Base-by-base conservation (phyloP, 345 rosid genomes). In the Eucalyptus cloeziana region DNA sequence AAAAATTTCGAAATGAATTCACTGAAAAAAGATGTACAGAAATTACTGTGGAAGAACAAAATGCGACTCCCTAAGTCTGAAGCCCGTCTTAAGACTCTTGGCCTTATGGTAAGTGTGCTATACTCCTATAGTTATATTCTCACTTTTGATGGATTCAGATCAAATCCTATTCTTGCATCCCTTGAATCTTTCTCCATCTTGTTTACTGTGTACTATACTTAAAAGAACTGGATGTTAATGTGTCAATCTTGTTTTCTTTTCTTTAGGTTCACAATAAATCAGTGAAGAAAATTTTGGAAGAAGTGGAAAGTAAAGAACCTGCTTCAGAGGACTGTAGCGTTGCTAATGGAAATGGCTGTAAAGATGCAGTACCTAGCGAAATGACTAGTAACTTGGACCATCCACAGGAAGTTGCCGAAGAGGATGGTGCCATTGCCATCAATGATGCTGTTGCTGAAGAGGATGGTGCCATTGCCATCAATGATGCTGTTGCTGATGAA, bases 21-120 rank as follows among this genome's bases (percentile, higher is more conserved):
- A 62, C 90, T 97, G 91, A 96, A 90, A 50, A 98, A 97, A 90
- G 98, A 96, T 67, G 94, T 95, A 22, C 99, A 95, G 91, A 98
- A 94, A 94, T 98, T 96, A 90, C 87, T 97, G 69, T 98, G 99
- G 98, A 98, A 97, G 89, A 95, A 94, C 86, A 98, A 94, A 90
- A 90, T 97, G 95, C 90, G 90, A 88, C 97, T 95, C 86, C 91
- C 94, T 10, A 98, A 95, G 79, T 96, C 99, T 33, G 99, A 98
- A 90, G 95, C 93, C 25, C 91, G 90, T 87, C 95, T 98, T 50
- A 92, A 94, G 90, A 91, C 94, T 88, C 95, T 96, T 52, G 99
- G 97, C 79, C 96, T 98, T 49, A 44, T 89, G 97, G 99, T 96
- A 95, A 89, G 62, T 19, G 13, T 86, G 43, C 56, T 50, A 16